phyloP scores from a whole-genome alignment of 306 rosid species.

The Prunus mira region DNA sequence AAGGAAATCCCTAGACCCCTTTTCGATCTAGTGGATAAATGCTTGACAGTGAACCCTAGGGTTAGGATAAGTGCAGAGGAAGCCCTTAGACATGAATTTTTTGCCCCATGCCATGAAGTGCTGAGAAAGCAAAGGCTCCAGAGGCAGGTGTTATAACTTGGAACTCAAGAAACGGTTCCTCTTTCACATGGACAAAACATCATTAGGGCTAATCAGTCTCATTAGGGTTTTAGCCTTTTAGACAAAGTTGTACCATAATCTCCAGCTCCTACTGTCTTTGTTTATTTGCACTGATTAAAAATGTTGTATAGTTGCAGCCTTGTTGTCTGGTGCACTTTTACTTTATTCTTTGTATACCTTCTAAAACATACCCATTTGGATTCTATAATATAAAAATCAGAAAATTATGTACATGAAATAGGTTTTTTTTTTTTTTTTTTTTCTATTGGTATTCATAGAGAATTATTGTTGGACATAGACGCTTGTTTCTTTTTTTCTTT shows the following conservation, averaged over 20 bases:
- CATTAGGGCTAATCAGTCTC: not conserved
- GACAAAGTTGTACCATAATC: not conserved
- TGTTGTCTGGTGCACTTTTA: not conserved
- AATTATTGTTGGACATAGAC: too few relatives aligned
- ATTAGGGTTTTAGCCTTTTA: not conserved
- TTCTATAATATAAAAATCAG: too few relatives aligned
- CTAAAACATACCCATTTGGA: too few relatives aligned
- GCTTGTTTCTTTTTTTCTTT: too few relatives aligned
- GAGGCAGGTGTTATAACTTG: slow-evolving; percentile 17
- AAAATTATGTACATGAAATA: too few relatives aligned
- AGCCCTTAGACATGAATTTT: slow-evolving; percentile 59
- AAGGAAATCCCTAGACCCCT: slow-evolving; percentile 45
- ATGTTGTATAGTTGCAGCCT: not conserved
- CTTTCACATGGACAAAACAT: slow-evolving; percentile 10
- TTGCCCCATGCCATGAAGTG: slow-evolving; percentile 39
- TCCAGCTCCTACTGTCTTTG: not conserved
- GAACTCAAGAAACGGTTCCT: slow-evolving; percentile 5
- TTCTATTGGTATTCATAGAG: too few relatives aligned
- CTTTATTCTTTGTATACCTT: not conserved
- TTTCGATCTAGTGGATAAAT: slow-evolving; percentile 61
- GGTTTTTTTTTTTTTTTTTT: too few relatives aligned
- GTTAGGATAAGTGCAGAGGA: slow-evolving; percentile 57
- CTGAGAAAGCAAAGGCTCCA: slow-evolving; percentile 42
- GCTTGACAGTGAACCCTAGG: slow-evolving; percentile 66
- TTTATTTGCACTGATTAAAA: not conserved